Base-by-base conservation (phyloP, 305 asterid species). In the Solanum hybrid region DNA sequence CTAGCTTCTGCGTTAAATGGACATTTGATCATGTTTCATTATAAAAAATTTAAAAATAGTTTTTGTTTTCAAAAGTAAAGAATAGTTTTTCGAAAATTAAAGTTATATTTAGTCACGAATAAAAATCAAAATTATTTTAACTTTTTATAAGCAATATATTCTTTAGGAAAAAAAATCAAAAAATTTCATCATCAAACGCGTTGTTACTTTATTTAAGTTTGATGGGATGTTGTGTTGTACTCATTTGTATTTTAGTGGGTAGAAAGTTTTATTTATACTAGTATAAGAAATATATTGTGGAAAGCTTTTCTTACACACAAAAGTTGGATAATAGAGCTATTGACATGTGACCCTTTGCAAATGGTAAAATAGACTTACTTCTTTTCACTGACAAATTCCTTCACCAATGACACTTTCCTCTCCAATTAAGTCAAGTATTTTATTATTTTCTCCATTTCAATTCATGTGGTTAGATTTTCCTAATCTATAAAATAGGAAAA, bases 161-260 rank as follows among this genome's bases (percentile, higher is more conserved):
- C 26, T 20, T 61, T 0, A 22, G 24, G 24, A 1, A 61, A 61
- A 51, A 61, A 20, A 20, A 61, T 20, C 2, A 7, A 20, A 51
- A 51, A 51, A 51, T 6, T 6, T 51, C 68, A 51, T 51, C 1
- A 15, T 51, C 9, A 15, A 51, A 51, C 9, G 68, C 9, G 1
- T 8, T 10, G 4, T 3, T 22, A 8, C 75, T 91, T 92, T 90
- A 91, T 39, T 72, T 27, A 72, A 77, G 85, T 76, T 39, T 87
- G 91, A 91, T 79, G 91, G 89, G 91, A 89, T 92, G 93, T 33
- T 91, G 92, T 72, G 92, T 82, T 83, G 92, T 83, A 91, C 91
- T 88, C 61, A n/a, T 87, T 91, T 93, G 92, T 91, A 90, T 87
- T 91, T 82, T 89, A 89, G 87, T 90, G 91, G 88, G 4, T 87